Base-by-base conservation (phyloP, 108 stramenopile species). In the Cyclotella choctawhatcheeana region DNA sequence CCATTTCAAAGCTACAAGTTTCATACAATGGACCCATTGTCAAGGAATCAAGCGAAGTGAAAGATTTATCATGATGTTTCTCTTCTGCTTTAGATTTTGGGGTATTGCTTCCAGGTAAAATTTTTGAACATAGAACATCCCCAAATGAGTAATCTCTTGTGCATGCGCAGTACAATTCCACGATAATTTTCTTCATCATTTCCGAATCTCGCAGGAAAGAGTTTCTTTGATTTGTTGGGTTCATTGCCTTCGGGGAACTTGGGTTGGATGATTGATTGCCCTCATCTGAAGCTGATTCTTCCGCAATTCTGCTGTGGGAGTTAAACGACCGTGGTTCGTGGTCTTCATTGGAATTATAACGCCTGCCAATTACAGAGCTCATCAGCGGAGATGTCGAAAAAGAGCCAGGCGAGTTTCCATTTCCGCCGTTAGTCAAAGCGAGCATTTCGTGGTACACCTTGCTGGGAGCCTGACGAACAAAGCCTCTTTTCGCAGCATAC, bases 121-220 rank as follows among this genome's bases (percentile, higher is more conserved):
- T 53, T 65, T 81, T 74, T 1, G 55, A 52, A 18, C 86, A 44
- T 64, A 88, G 86, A 21, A 87, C 51, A 13, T 94, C 93, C 10
- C 93, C 89, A 63, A 94, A 85, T 18, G 87, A 81, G 18, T 73
- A 25, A 25, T 75, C 71, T 27, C 93, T 82, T 35, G 69, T 74
- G 48, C 89, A 91, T 27, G 87, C 85, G 47, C 69, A 75, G 48
- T 86, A 94, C n/a, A 94, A 59, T 76, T 82, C 80, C 2, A 82
- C 81, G 22, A 94, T 59, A 16, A 88, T 86, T 29, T 71, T 54
- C 58, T 86, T 90, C 76, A 88, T 69, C 14, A 73, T 51, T 1
- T 74, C 58, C 3, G 71, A 50, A 44, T 93, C 87, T 32, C 65
- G 61, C 40, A 43, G 47, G 12, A 44, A 67, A 54, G 12, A 31